Percentiles rank a stretch among this genome's conserved stretches.
phyloP scores from a whole-genome alignment of 1,139 yeast species.

The Nakaseomyces kungkrabaensis region DNA sequence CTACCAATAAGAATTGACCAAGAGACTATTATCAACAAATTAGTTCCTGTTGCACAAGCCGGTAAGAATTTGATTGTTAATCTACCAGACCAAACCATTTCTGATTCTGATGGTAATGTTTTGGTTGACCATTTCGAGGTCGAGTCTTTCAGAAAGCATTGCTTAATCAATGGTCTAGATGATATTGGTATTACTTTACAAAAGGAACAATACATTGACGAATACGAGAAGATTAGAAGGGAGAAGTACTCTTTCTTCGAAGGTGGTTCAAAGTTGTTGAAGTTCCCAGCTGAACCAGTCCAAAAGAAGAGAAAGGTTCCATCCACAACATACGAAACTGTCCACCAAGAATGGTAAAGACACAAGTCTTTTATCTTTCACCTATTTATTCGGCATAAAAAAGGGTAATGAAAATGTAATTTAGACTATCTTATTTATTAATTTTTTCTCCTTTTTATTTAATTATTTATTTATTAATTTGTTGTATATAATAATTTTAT shows the following conservation, averaged over 20 bases:
- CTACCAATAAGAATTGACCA: constrained; percentile 83
- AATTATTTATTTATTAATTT: background rate
- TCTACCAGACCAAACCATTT: constrained; percentile 74
- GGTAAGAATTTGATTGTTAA: constrained; percentile 72
- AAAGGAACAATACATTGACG: constrained; percentile 64
- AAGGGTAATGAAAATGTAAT: no score
- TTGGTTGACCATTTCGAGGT: constrained; percentile 75
- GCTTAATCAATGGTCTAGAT: constrained; percentile 87
- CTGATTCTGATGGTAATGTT: constrained; percentile 60
- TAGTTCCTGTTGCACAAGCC: constrained; percentile 67
- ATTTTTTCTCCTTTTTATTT: background rate
- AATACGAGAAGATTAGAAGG: constrained; percentile 69
- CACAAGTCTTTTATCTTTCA: background rate
- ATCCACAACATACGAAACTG: constrained; percentile 42
- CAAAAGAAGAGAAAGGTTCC: constrained; percentile 57
- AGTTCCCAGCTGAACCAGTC: constrained; percentile 39
- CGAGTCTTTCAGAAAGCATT: constrained; percentile 88
- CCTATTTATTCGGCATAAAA: no score
- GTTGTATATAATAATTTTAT: background rate
- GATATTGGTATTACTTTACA: constrained; percentile 93
- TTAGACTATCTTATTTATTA: background rate
- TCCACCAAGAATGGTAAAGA: constrained; percentile 67
- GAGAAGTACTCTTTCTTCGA: constrained; percentile 82
- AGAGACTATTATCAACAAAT: constrained; percentile 55
- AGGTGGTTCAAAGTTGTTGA: constrained; percentile 61